A percentile compares a stretch with the other conserved stretches of the same genome.
Conservation (phyloP, 2,329 filamentous ascomycete species). For the Penicillium palitans region DNA sequence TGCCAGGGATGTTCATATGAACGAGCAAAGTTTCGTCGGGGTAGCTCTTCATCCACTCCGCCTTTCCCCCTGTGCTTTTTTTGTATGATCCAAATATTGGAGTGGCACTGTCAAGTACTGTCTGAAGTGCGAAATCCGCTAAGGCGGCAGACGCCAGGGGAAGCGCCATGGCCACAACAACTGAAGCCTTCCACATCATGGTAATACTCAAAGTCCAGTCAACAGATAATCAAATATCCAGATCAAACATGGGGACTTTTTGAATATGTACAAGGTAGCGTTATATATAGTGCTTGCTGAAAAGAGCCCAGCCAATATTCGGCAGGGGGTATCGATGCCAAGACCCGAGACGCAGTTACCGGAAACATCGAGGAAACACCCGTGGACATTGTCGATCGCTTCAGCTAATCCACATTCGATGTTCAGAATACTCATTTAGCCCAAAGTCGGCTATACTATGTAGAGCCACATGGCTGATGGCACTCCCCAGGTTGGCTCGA, state of each 20-base stretch:
- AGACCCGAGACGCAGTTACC: background rate
- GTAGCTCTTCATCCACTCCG: constrained; percentile 51
- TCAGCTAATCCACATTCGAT: background rate
- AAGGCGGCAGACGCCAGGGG: constrained; percentile 20
- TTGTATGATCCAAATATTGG: constrained; percentile 46
- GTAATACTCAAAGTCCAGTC: background rate
- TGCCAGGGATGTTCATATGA: constrained; percentile 54
- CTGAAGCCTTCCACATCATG: background rate
- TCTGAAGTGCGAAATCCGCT: constrained; percentile 43
- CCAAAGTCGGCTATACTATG: background rate
- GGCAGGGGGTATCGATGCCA: background rate
- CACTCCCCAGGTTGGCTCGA: background rate
- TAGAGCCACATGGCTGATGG: background rate
- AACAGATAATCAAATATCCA: background rate
- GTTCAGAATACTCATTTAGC: background rate
- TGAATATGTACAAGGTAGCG: background rate
- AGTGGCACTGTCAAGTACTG: constrained; percentile 45
- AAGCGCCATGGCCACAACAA: constrained; percentile 1
- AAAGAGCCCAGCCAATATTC: background rate
- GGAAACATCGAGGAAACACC: background rate
- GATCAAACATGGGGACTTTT: background rate
- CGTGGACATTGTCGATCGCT: background rate
- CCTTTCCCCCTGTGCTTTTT: constrained; percentile 23
- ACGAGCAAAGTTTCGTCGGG: constrained; percentile 46
- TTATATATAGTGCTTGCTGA: background rate